Evolutionary conservation across 768 basidiomycete species (phyloP).

Genomic region (Auricularia sp.): DNA sequence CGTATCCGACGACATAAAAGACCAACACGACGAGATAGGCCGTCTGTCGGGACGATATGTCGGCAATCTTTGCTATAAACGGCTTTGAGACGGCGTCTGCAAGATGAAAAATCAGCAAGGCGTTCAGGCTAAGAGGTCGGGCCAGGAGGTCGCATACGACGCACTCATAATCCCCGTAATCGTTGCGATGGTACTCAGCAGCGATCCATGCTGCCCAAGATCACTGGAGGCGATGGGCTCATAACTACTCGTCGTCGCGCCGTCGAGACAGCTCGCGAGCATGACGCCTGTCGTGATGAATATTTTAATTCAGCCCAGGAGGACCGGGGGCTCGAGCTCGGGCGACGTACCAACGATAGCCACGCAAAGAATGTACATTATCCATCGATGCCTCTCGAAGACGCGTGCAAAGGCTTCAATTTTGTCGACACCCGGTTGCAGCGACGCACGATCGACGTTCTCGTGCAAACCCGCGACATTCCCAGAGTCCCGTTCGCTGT

Average conservation of each 20-base stretch:
- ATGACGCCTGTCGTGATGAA: not conserved
- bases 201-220: not conserved
- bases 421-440: not conserved
- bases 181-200: not conserved
- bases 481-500: too few relatives aligned
- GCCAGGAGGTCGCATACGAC: not conserved
- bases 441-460: not conserved
- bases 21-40: constrained; percentile 29
- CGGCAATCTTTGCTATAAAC: constrained; percentile 44
- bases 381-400: not conserved
- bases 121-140: too few relatives aligned
- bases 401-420: constrained; percentile 1
- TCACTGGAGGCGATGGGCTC: not conserved
- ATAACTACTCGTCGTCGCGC: not conserved
- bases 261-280: not conserved
- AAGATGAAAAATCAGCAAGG: not conserved
- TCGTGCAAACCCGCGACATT: not conserved
- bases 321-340: not conserved
- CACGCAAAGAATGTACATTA: not conserved
- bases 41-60: constrained; percentile 39
- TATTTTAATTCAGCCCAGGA: too few relatives aligned
- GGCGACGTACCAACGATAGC: not conserved
- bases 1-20: constrained; percentile 35
- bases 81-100: constrained; percentile 31
- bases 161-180: not conserved